Evolutionary conservation across 2,329 filamentous ascomycete species (phyloP), one percentile per base, ranked within the genome.

Genomic region (Pezizomycotina sp.): DNA sequence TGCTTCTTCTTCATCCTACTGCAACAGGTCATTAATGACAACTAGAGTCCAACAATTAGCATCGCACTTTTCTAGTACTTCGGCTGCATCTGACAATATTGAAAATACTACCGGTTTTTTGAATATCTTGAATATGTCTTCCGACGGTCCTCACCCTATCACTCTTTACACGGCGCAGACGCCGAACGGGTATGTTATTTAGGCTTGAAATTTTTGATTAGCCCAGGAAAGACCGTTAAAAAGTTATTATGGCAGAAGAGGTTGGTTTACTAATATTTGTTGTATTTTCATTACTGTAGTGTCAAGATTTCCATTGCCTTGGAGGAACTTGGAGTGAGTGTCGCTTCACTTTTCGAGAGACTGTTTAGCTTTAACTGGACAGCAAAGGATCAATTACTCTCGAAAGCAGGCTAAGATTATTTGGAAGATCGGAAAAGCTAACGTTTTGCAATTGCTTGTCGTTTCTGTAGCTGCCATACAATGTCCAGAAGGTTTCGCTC

Each of bases 291-390:
- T 7, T 27, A 13, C 31, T 31, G 27, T n/a, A 43, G 46, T 46
- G 77, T 89, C 65, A 92, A 92, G 58, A 70, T 81, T 44, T 83
- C 79, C 38, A 92, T 92, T 47, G 67, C 80, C 6, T 62, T 93
- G 10, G 82, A 91, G 60, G 83, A 92, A 60, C 66, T 92, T 4
- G 76, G 75, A 48, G n/a, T n/a, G n/a, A n/a, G n/a, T n/a, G n/a
- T n/a, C n/a, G n/a, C 59, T 51, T 34, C 52, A 45, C 8, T 29
- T 31, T 36, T 8, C 20, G 19, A 5, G 3, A 19, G 12, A 19
- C 19, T 3, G 12, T 27, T 18, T 15, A 14, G 15, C n/a, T n/a
- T n/a, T n/a, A n/a, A n/a, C n/a, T n/a, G n/a, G n/a, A n/a, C n/a
- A n/a, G n/a, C n/a, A n/a, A n/a, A n/a, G n/a, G n/a, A n/a, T n/a